Base-by-base conservation (phyloP, 352 stramenopile genomes). In the Peronospora belbahrii region DNA sequence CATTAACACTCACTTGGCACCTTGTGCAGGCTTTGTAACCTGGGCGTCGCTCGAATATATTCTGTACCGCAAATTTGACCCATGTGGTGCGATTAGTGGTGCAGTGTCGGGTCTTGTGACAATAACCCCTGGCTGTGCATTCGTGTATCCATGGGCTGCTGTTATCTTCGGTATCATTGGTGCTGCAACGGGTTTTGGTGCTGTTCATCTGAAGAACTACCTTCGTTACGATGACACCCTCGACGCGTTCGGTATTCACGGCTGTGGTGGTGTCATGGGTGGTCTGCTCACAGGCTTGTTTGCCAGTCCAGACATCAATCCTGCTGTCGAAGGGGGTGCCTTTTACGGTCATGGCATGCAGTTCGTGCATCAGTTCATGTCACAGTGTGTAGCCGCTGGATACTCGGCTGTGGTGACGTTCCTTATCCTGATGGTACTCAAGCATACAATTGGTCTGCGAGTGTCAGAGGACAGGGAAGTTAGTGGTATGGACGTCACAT, bases 141-240 rank as follows among this genome's bases (percentile, higher is more conserved):
- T 71, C 56, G 75, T 91, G 42, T 40, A 74, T 18, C 72, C 74
- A 4, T 85, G 71, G 68, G 73, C 70, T 11, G 68, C 80, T 3
- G 65, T 88, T 25, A 65, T 91, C 25, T 87, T 88, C 30, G 80
- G 80, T 3, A 28, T 89, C 18, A 64, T 88, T 10, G 72, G 68
- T 22, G 75, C 69, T 11, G 47, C 61, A 11, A 64, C 70, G 0
- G 71, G 62, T 14, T 88, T 85, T 35, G 51, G 44, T 2, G 69
- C 67, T 14, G 69, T 86, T 6, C 57, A 64, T 38, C 35, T 88
- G 15, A 87, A 86, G 53, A 78, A 86, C 51, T 39, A 49, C 6
- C 44, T 85, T 22, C 70, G 73, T 2, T 86, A 83, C 45, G 80
- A 91, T 45, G 77, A 91, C 44, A 85, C 73, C 3, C 65, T 91